These are phyloP conservation scores for Geotrichum fermentans DNA, from an alignment of 1,139 yeast species.

Conservation along the genomic window DNA sequence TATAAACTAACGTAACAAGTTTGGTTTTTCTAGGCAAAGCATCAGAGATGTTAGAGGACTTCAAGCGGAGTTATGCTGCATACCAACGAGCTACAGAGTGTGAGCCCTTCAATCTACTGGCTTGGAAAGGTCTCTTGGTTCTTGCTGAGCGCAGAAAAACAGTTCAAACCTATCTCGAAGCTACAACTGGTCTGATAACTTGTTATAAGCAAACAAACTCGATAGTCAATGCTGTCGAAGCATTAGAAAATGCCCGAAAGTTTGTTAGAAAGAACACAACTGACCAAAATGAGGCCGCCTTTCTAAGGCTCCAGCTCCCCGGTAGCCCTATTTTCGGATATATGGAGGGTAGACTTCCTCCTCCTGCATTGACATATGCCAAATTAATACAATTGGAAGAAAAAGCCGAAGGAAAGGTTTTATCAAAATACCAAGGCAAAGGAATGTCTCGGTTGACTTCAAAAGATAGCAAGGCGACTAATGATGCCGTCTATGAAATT, in stretches of 20 bases:
- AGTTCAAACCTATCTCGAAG: constrained; percentile 39
- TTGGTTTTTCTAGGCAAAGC: constrained; percentile 50
- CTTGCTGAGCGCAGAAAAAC: constrained; percentile 49
- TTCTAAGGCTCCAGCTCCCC: constrained; percentile 56
- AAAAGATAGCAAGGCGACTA: constrained; percentile 31
- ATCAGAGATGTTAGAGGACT: constrained; percentile 43
- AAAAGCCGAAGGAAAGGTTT: constrained; percentile 41
- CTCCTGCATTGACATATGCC: constrained; percentile 47
- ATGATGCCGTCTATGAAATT: constrained; percentile 47
- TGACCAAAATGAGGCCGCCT: constrained; percentile 41
- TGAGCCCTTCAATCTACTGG: constrained; percentile 53
- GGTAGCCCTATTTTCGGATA: constrained; percentile 56
- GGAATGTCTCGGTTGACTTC: constrained; percentile 30
- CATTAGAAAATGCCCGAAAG: constrained; percentile 20
- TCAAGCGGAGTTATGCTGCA: constrained; percentile 45
- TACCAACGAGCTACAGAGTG: constrained; percentile 54
- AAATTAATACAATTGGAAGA: constrained; percentile 48
- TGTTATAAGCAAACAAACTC: constrained; percentile 31
- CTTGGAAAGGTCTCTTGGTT: constrained; percentile 75
- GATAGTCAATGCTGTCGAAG: constrained; percentile 26
- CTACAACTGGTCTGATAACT: constrained; percentile 32
- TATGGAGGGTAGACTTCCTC: constrained; percentile 50
- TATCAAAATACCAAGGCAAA: constrained; percentile 31
- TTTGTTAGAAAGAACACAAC: constrained; percentile 34
- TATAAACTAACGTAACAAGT: constrained; percentile 20